These are phyloP conservation scores for Eucalyptus tenuipes DNA, from an alignment of 345 rosid species.

Conservation along the genomic window DNA sequence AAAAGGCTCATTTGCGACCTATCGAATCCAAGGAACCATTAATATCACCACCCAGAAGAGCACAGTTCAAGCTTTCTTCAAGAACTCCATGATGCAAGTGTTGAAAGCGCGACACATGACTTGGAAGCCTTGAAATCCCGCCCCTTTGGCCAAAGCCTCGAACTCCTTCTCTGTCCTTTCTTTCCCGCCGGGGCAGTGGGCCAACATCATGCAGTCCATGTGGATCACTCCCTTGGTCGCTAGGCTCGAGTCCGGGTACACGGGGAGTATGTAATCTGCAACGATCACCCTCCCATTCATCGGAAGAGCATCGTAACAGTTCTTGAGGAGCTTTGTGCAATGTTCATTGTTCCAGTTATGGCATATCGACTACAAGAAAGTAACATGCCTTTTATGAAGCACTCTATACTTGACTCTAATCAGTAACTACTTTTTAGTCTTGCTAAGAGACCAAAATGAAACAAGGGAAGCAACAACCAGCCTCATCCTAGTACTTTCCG, in stretches of 20 bases:
- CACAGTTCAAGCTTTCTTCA: conserved; percentile 24
- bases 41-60: background rate
- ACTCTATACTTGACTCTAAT: background rate
- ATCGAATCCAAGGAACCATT: background rate
- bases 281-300: conserved; percentile 66
- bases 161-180: conserved; percentile 81
- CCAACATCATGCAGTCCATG: conserved; percentile 78
- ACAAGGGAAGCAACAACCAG: background rate
- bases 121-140: conserved; percentile 62
- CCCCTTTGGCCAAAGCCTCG: conserved; percentile 52
- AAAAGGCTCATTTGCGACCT: background rate
- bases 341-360: conserved; percentile 85
- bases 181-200: conserved; percentile 85
- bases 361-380: conserved; percentile 54
- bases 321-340: conserved; percentile 52
- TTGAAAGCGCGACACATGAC: conserved; percentile 51
- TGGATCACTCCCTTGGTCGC: conserved; percentile 54
- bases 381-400: background rate
- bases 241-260: conserved; percentile 58
- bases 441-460: background rate
- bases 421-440: background rate
- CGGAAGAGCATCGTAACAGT: conserved; percentile 73
- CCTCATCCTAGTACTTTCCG: background rate
- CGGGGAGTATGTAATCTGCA: conserved; percentile 67
- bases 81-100: conserved; percentile 59